Evolutionary conservation across 106 monocot genomes (phyloP).

Genomic region (Allium fistulosum): DNA sequence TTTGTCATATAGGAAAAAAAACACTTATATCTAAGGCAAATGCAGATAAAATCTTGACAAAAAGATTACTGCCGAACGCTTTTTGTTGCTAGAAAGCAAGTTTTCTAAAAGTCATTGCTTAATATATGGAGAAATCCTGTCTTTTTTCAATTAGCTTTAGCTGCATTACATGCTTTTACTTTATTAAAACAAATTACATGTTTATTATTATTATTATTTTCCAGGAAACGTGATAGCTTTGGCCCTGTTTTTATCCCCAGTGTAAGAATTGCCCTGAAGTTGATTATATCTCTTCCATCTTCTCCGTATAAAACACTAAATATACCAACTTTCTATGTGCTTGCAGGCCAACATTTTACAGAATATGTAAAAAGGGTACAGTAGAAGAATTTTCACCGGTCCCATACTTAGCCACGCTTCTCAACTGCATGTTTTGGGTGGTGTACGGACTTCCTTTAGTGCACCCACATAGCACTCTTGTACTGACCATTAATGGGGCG

Average conservation of each 20-base stretch:
- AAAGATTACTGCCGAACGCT: too few relatives aligned
- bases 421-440: conserved; percentile 57
- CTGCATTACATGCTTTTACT: neutral
- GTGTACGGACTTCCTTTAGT: conserved; percentile 44
- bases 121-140: neutral
- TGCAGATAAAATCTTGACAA: neutral
- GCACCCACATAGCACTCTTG: conserved; percentile 43
- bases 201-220: neutral
- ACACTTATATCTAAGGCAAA: neutral
- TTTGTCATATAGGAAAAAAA: neutral
- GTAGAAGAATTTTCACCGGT: conserved; percentile 37
- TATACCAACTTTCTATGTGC: neutral
- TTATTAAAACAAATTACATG: neutral
- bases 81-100: neutral
- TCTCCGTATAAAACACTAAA: neutral
- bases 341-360: conserved; percentile 33
- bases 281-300: neutral
- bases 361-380: conserved; percentile 30
- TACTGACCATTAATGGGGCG: conserved; percentile 51
- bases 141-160: neutral
- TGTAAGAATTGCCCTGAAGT: conserved; percentile 15
- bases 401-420: conserved; percentile 43
- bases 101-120: neutral
- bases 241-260: conserved; percentile 43
- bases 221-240: conserved; percentile 46